Base-by-base conservation (phyloP, 1,139 yeast genomes). In the Waltiozyma sp. region DNA sequence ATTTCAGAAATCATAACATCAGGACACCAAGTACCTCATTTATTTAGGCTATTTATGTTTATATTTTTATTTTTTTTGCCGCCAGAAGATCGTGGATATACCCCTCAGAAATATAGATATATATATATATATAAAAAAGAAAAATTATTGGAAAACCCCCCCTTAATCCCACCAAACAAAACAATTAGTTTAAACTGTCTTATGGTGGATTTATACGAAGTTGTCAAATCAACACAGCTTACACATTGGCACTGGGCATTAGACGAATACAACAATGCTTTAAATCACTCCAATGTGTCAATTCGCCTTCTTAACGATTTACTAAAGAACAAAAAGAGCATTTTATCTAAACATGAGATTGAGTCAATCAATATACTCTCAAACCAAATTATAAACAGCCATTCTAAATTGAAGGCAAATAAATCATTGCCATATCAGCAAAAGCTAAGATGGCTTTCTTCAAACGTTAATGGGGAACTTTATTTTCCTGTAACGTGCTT, bases 381-480 rank as follows among this genome's bases (percentile, higher is more conserved):
- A 3, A 11, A 8, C 4, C 3, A 3, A 6, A 35, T 35, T 4
- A 35, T 35, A 18, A n/a, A 35, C 8, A 35, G 3, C 4, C 23
- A 35, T 19, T 8, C n/a, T 8, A 3, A 6, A 35, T 11, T 35
- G 23, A 35, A 35, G 16, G 15, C 37, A 19, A 15, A 15, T 3
- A 19, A 19, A 10, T 19, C 23, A 6, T 13, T 19, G 14, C 3
- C 23, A 11, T 18, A 18, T 18, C 37, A 35, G 15, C 3, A 23
- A n/a, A 35, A 19, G 23, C 6, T 35, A 8, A 9, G 16, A 3
- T 76, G 81, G 82, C 47, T 72, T 3, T 62, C 71, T 28, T 73
- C 79, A 1, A 60, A 58, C 28, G 43, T 68, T 1, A 47, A 56
- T 10, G 58, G 54, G 2, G 46, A 50, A 2, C 49, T 60, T 10